A percentile compares a stretch with the other conserved stretches of the same genome.
Conservation (phyloP, 2,329 filamentous ascomycete genomes). For the Nigrospora osmanthi region DNA sequence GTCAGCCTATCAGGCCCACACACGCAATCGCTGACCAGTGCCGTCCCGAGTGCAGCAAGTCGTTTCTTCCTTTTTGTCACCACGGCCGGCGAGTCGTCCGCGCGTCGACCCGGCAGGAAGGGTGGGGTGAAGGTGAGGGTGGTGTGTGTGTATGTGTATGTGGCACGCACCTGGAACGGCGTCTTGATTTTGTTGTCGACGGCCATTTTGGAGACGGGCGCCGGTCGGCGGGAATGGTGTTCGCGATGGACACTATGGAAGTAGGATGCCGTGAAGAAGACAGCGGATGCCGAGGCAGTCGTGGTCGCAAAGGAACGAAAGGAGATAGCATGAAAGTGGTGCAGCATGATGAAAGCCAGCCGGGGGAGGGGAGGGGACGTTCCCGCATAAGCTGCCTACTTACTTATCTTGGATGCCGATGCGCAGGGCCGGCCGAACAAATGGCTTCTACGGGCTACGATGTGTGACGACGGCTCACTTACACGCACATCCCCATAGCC, state of each 20-base stretch:
- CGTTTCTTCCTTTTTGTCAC: no score
- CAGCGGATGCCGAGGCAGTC: slow-evolving; percentile 12
- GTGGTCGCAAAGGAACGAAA: slow-evolving; percentile 14
- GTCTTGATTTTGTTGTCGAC: slow-evolving; percentile 21
- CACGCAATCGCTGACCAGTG: no score
- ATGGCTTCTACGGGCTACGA: no score
- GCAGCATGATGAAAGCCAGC: slow-evolving; percentile 1
- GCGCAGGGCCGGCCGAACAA: no score
- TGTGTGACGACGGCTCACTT: slow-evolving; percentile 9
- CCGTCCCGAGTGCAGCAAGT: no score
- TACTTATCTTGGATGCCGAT: no score
- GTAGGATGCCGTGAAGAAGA: slow-evolving; percentile 14
- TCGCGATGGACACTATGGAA: slow-evolving; percentile 13
- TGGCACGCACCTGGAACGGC: slow-evolving; percentile 23
- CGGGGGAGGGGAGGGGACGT: not conserved
- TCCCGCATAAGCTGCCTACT: no score
- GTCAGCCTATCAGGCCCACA: slow-evolving; percentile 5
- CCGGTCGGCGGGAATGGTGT: slow-evolving; percentile 2
- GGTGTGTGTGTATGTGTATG: not conserved
- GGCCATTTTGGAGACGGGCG: slow-evolving; percentile 14
- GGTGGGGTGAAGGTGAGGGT: no score
- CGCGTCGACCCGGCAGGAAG: no score
- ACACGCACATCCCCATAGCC: slow-evolving; percentile 14
- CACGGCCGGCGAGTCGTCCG: no score
- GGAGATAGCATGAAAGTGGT: slow-evolving; percentile 12